Evolutionary conservation across 208 protist genomes (phyloP).

Genomic region (Kentomonas sorsogonicus): DNA sequence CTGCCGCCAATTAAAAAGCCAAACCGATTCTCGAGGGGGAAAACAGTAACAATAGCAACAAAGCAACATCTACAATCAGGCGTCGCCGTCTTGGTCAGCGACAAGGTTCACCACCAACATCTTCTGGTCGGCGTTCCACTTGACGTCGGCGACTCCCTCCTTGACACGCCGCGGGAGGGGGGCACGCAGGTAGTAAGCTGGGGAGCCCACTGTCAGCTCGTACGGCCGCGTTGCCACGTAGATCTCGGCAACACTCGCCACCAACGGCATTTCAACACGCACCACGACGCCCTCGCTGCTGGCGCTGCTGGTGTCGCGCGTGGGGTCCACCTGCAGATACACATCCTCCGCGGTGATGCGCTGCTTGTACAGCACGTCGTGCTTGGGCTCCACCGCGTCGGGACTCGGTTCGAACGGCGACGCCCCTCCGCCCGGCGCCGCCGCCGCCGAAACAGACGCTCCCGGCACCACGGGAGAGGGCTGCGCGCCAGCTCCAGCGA

Average conservation of each 20-base stretch:
- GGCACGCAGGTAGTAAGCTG: constrained; percentile 62
- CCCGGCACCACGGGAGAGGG: too few relatives aligned
- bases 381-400: constrained; percentile 33
- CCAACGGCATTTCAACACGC: constrained; percentile 63
- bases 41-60: too few relatives aligned
- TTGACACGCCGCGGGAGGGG: constrained; percentile 57
- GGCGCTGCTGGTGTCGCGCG: constrained; percentile 38
- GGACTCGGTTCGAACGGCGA: neutral
- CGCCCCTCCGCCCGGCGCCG: neutral
- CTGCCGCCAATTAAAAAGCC: too few relatives aligned
- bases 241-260: constrained; percentile 30
- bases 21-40: too few relatives aligned
- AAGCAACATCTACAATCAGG: constrained; percentile 29
- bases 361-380: constrained; percentile 80
- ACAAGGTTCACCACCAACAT: constrained; percentile 47
- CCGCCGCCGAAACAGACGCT: too few relatives aligned
- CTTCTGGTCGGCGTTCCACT: constrained; percentile 65
- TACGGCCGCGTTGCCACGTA: constrained; percentile 59
- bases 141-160: constrained; percentile 41
- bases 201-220: constrained; percentile 44
- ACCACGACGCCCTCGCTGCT: constrained; percentile 70
- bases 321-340: constrained; percentile 78
- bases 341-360: constrained; percentile 74
- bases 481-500: too few relatives aligned
- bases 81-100: constrained; percentile 26